Evolutionary conservation across 345 rosid genomes (phyloP).

Genomic region (Trapa bicornis): DNA sequence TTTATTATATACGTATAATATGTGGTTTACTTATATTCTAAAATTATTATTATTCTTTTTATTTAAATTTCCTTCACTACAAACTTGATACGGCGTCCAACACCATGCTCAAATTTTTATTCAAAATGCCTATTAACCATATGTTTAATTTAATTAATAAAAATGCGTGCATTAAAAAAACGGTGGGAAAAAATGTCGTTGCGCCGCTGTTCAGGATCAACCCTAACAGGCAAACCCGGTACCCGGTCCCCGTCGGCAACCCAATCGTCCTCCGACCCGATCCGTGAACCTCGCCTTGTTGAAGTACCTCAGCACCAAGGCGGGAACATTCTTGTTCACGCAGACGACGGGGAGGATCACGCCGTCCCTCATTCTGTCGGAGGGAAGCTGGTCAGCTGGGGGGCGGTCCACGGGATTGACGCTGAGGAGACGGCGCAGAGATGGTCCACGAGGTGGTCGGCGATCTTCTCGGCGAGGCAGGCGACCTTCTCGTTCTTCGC

Average conservation of each 20-base stretch:
- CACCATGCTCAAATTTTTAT: too few relatives aligned
- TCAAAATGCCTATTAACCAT: too few relatives aligned
- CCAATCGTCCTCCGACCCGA: conserved; percentile 69
- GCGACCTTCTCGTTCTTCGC: conserved; percentile 42
- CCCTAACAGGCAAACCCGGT: conserved; percentile 4
- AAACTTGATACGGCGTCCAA: too few relatives aligned
- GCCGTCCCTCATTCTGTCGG: conserved; percentile 40
- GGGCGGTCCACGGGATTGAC: conserved; percentile 12
- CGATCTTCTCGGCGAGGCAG: conserved; percentile 53
- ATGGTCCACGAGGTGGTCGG: conserved; percentile 34
- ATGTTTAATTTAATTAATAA: too few relatives aligned
- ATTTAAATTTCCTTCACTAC: too few relatives aligned
- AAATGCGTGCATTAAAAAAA: too few relatives aligned
- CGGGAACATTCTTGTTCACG: conserved; percentile 42
- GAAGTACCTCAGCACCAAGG: conserved; percentile 41
- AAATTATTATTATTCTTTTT: too few relatives aligned
- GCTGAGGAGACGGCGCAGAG: conserved; percentile 30
- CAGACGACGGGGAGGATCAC: conserved; percentile 49
- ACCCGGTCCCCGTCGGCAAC: neutral
- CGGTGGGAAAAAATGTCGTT: too few relatives aligned
- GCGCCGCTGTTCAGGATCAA: neutral
- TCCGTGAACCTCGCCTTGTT: conserved; percentile 49
- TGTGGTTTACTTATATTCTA: too few relatives aligned
- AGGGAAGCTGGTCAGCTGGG: conserved; percentile 27
- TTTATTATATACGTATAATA: too few relatives aligned